phyloP scores from a whole-genome alignment of 2,329 filamentous ascomycete genomes.

The Talaromyces pinophilus region DNA sequence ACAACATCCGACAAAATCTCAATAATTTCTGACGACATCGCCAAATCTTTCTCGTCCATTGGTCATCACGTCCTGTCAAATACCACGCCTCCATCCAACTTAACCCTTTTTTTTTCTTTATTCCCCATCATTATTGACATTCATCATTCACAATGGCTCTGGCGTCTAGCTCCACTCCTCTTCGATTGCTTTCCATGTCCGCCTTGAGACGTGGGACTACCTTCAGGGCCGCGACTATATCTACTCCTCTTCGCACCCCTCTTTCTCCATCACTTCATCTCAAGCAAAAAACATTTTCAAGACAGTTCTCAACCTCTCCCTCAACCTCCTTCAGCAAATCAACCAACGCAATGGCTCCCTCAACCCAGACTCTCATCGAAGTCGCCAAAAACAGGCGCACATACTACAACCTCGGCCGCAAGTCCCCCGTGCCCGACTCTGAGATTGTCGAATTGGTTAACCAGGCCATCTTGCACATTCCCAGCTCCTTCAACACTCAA shows the following conservation, averaged over 20 bases:
- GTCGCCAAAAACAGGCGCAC: conserved; percentile 39
- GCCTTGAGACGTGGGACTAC: not conserved
- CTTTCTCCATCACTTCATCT: conserved; percentile 4
- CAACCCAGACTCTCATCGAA: conserved; percentile 32
- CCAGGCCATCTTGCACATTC: conserved; percentile 65
- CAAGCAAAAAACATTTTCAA: not conserved
- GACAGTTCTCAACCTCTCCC: conserved; percentile 10
- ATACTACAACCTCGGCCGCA: conserved; percentile 40
- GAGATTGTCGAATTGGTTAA: conserved; percentile 42
- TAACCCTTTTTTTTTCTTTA: not conserved
- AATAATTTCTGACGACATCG: not conserved
- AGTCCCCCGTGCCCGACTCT: conserved; percentile 38
- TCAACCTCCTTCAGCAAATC: conserved; percentile 10
- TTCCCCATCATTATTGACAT: not conserved
- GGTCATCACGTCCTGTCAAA: not conserved
- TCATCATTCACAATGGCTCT: conserved; percentile 1
- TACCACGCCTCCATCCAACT: not conserved
- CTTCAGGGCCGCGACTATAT: conserved; percentile 17
- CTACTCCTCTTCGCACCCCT: conserved; percentile 13
- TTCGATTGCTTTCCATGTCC: conserved; percentile 15
- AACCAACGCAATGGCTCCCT: conserved; percentile 21
- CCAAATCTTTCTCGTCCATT: not conserved
- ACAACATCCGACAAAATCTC: not conserved
- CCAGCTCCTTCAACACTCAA: conserved; percentile 87
- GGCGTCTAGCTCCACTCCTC: conserved; percentile 3